These are phyloP conservation scores for Neocucurbitaria cava DNA, from an alignment of 2,329 filamentous ascomycete species.

Conservation along the genomic window DNA sequence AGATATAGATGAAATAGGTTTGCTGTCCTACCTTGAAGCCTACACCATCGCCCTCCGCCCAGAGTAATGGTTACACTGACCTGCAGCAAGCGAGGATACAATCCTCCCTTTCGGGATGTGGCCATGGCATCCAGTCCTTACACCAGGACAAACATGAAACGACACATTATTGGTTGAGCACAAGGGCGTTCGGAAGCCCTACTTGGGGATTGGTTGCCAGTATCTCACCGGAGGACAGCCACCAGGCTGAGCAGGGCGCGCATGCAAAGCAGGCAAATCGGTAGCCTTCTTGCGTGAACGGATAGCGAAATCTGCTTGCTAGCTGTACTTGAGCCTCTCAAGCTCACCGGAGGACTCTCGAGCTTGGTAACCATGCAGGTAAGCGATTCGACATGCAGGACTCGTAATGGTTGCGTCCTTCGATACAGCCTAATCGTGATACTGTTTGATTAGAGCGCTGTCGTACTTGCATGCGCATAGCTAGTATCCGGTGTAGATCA, in stretches of 20 bases:
- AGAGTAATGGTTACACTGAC: conserved; percentile 15
- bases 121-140: conserved; percentile 6
- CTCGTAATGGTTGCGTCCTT: conserved; percentile 10
- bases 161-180: conserved; percentile 16
- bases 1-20: conserved; percentile 17
- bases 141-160: conserved; percentile 7
- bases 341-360: conserved; percentile 23
- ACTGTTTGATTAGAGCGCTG: background rate
- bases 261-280: conserved; percentile 21
- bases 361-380: conserved; percentile 11
- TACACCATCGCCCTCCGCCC: conserved; percentile 7
- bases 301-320: conserved; percentile 2
- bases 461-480: conserved; percentile 8
- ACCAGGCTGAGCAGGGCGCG: conserved; percentile 17
- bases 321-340: conserved; percentile 16
- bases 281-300: conserved; percentile 8
- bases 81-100: conserved; percentile 14
- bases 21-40: conserved; percentile 9
- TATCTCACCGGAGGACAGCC: conserved; percentile 31
- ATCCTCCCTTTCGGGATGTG: conserved; percentile 12
- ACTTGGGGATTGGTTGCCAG: conserved; percentile 14
- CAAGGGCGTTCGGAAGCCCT: conserved; percentile 20
- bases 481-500: conserved; percentile 3
- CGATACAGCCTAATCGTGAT: conserved; percentile 14
- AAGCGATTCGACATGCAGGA: conserved; percentile 18